These are phyloP conservation scores for Fusarium tjaetaba DNA, from an alignment of 2,329 filamentous ascomycete species.

Conservation along the genomic window DNA sequence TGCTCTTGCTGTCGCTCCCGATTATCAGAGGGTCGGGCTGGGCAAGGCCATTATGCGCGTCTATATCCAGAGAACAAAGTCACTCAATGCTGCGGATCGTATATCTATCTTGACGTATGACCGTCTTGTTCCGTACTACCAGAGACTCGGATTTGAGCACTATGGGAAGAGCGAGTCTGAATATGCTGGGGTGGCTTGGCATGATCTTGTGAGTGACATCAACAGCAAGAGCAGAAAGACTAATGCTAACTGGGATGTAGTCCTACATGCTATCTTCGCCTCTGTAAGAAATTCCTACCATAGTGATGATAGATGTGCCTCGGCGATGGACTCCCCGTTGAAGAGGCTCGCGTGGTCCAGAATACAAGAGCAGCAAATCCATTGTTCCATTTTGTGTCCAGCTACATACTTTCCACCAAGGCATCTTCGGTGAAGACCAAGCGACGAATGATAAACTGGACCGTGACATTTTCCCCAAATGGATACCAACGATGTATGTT, in stretches of 20 bases:
- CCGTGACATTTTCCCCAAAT: neutral
- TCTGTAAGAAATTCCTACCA: neutral
- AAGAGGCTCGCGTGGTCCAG: neutral
- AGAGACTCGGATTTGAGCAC: slow-evolving; percentile 45
- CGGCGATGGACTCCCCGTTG: neutral
- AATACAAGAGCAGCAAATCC: neutral
- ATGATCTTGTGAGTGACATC: slow-evolving; percentile 40
- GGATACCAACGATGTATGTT: neutral
- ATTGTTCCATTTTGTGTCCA: neutral
- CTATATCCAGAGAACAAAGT: slow-evolving; percentile 38
- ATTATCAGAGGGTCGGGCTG: slow-evolving; percentile 39
- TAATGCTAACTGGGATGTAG: neutral
- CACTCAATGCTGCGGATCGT: slow-evolving; percentile 30
- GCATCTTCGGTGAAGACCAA: neutral
- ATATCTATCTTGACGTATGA: slow-evolving; percentile 47
- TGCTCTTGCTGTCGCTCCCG: slow-evolving; percentile 42
- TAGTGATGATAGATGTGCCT: neutral
- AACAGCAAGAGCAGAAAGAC: accelerated
- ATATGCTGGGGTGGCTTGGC: slow-evolving; percentile 46
- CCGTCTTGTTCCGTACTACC: slow-evolving; percentile 44
- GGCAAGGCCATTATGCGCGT: slow-evolving; percentile 41
- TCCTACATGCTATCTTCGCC: slow-evolving; percentile 9
- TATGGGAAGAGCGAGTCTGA: slow-evolving; percentile 45
- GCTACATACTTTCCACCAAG: neutral
- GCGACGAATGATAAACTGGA: neutral